phyloP scores from a whole-genome alignment of 345 rosid genomes.

The Aurinia saxatilis region DNA sequence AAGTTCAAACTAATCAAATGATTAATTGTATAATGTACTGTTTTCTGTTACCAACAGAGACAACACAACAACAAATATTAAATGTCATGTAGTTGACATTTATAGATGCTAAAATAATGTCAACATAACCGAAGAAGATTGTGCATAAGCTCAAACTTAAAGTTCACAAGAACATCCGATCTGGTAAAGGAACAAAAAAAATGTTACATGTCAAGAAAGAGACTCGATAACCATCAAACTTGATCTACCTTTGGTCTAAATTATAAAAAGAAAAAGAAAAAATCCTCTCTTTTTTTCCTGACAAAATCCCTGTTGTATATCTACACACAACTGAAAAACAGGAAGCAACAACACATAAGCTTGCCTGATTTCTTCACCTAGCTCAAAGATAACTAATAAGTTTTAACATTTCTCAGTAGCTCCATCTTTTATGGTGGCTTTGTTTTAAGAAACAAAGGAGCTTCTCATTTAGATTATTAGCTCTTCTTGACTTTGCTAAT shows the following conservation, averaged over 20 bases:
- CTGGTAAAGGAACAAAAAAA: neutral
- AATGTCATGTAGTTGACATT: neutral
- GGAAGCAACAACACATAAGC: neutral
- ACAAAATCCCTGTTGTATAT: slow-evolving; percentile 17
- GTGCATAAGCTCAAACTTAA: neutral
- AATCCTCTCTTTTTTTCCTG: neutral
- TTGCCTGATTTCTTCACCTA: slow-evolving; percentile 4
- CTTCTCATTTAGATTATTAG: slow-evolving; percentile 5
- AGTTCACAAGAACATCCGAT: neutral
- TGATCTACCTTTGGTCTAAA: slow-evolving; percentile 6
- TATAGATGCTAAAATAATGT: neutral
- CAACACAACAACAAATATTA: neutral
- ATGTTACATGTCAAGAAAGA: slow-evolving; percentile 6
- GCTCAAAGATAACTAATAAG: neutral
- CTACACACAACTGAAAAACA: slow-evolving; percentile 14
- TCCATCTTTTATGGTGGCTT: neutral
- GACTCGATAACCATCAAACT: slow-evolving; percentile 4
- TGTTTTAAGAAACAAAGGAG: neutral
- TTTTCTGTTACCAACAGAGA: slow-evolving; percentile 1
- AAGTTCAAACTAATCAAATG: neutral
- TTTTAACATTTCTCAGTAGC: slow-evolving; percentile 16
- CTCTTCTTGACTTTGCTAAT: slow-evolving; percentile 27
- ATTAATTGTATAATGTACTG: neutral
- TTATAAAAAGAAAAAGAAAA: neutral
- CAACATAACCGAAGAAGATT: neutral